Base-by-base conservation (phyloP, 257 asterid genomes). In the Solanum etuberosum region DNA sequence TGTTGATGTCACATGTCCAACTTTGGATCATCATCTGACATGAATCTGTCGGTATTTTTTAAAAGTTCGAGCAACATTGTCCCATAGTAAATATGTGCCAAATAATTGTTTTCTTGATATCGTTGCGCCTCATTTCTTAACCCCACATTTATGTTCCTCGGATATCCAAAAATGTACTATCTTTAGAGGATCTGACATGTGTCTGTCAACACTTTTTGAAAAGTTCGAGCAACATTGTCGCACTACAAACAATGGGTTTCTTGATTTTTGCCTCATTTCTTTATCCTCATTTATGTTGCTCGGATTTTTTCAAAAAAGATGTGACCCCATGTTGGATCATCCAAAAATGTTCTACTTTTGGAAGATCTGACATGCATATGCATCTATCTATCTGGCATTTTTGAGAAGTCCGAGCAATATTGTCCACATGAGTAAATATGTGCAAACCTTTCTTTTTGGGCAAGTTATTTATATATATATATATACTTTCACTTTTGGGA, bases 361-460 rank as follows among this genome's bases (percentile, higher is more conserved):
- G 1, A 61, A 61, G 2, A 61, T 61, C 6, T 23, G 6, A 21
- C 29, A 59, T 59, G 6, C 5, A 61, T n/a, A n/a, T n/a, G n/a
- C n/a, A n/a, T n/a, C n/a, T n/a, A n/a, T 61, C 2, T 1, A 5
- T 23, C n/a, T 0, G 4, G 0, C 0, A 11, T 10, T 65, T 51
- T 48, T 48, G 59, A 2, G 23, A 16, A 51, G 59, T 51, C 0
- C 3, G 9, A 16, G 59, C 9, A 51, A 51, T 4, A 51, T 51
- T 51, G 23, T 16, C 23, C 59, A 16, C 23, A 51, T 16, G 9
- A 16, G 9, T 16, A 51, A 48, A 1, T 51, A 51, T 51, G 59
- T 16, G 59, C 59, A 5, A 2, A 46, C 54, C 54, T 46, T 46
- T 46, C 54, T 13, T 46, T 46, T 46, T 46, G 54, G 6, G 6